Conservation (phyloP, 2,329 filamentous ascomycete species). For the Ophiostoma sp. region DNA sequence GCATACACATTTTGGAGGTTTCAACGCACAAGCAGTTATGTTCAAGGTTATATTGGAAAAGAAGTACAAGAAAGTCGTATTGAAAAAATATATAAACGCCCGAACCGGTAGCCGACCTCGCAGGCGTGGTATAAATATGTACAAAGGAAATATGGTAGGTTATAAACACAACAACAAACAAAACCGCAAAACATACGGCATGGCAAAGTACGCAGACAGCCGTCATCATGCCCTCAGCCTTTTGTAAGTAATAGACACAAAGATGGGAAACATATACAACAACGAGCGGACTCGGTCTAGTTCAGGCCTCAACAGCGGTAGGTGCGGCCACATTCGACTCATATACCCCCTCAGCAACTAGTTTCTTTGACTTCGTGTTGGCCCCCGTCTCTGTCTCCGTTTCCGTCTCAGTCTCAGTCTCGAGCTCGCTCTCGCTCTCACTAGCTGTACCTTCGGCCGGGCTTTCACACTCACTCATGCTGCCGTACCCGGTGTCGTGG, state of each 20-base stretch:
- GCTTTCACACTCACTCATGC: conserved; percentile 48
- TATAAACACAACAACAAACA: not conserved
- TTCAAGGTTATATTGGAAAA: not conserved
- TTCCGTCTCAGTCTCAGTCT: not conserved
- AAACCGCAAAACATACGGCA: not conserved
- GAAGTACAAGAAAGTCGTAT: not conserved
- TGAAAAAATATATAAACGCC: not conserved
- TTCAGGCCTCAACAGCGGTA: not conserved
- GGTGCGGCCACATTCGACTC: not conserved
- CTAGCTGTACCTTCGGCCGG: not conserved
- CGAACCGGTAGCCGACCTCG: not conserved
- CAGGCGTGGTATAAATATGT: conserved; percentile 9
- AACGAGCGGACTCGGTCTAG: not conserved
- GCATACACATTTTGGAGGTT: not conserved
- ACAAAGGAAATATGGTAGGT: not conserved
- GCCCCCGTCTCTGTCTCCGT: not conserved
- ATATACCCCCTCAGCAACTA: not conserved
- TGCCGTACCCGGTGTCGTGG: conserved; percentile 54
- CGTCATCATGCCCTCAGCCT: not conserved
- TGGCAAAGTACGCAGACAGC: not conserved
- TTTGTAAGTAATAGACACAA: not conserved
- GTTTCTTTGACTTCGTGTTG: not conserved
- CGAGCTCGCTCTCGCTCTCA: conserved; percentile 19
- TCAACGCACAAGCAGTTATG: too few relatives aligned
- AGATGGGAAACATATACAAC: not conserved